A percentile compares a stretch with the other conserved stretches of the same genome.
Evolutionary conservation across 2,329 filamentous ascomycete genomes (phyloP).

Genomic region (Rhinocladiella similis): DNA sequence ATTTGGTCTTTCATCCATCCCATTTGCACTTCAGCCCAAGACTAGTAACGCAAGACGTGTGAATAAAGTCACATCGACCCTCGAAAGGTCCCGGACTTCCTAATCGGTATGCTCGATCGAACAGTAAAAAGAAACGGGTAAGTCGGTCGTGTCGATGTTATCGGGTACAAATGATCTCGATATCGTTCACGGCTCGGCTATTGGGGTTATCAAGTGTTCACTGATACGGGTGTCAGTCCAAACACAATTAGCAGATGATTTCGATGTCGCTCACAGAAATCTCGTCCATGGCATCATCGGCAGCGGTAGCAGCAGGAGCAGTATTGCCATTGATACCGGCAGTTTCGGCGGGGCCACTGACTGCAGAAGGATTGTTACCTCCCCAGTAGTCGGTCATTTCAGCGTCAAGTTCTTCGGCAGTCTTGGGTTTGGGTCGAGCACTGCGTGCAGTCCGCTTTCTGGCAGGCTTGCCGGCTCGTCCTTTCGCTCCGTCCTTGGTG

Average conservation of each 20-base stretch:
- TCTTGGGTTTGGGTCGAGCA: constrained; percentile 75
- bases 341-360: constrained; percentile 43
- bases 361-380: constrained; percentile 43
- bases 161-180: neutral
- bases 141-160: neutral
- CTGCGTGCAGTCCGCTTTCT: constrained; percentile 72
- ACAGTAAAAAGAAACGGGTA: constrained; percentile 6
- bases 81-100: too few relatives aligned
- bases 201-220: constrained; percentile 14
- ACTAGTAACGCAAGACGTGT: constrained; percentile 19
- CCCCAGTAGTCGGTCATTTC: constrained; percentile 98
- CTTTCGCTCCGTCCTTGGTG: constrained; percentile 47
- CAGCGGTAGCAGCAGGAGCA: constrained; percentile 47
- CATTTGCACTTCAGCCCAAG: neutral
- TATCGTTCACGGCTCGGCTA: constrained; percentile 2
- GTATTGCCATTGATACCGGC: constrained; percentile 49
- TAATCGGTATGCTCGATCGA: too few relatives aligned
- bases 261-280: constrained; percentile 47
- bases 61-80: constrained; percentile 7
- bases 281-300: constrained; percentile 58
- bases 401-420: constrained; percentile 88
- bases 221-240: constrained; percentile 29
- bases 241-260: constrained; percentile 20
- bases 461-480: constrained; percentile 60
- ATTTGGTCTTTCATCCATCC: neutral